These are phyloP conservation scores for Spathaspora passalidarum DNA, from an alignment of 805 yeast species.

Conservation along the genomic window DNA sequence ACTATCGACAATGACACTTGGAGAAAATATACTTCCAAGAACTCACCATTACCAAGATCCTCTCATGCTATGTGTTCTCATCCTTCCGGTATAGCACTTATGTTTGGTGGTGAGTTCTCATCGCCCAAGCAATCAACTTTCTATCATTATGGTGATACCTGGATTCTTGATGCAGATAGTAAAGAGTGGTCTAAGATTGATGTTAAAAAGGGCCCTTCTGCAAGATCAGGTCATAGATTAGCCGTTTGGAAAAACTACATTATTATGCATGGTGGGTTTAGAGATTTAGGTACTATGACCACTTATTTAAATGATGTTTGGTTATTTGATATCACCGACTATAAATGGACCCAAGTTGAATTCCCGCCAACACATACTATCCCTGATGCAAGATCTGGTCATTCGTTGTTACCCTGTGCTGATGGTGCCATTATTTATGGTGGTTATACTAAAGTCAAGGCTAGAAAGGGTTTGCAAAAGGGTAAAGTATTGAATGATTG, in stretches of 20 bases:
- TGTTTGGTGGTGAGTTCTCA: conserved; percentile 97
- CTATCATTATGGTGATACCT: conserved; percentile 94
- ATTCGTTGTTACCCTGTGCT: conserved; percentile 71
- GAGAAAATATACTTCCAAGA: conserved; percentile 76
- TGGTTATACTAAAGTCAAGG: conserved; percentile 91
- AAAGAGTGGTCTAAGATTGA: conserved; percentile 93
- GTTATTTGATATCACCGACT: conserved; percentile 86
- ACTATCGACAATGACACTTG: conserved; percentile 75
- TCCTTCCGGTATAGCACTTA: conserved; percentile 78
- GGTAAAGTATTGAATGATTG: conserved; percentile 86
- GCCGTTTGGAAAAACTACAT: conserved; percentile 89
- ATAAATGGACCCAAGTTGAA: conserved; percentile 88
- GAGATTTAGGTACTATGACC: conserved; percentile 82
- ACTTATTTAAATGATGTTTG: conserved; percentile 83
- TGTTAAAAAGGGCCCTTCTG: conserved; percentile 62
- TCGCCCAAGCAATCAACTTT: conserved; percentile 94
- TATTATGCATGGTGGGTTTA: conserved; percentile 85
- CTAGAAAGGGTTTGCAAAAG: conserved; percentile 81
- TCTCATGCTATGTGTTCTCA: conserved; percentile 93
- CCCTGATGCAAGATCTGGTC: conserved; percentile 95
- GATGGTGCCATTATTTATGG: conserved; percentile 90
- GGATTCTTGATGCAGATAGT: conserved; percentile 81
- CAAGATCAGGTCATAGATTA: conserved; percentile 91
- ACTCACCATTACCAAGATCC: conserved; percentile 88
- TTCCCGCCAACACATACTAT: conserved; percentile 75